Base-by-base conservation (phyloP, 768 basidiomycete species). In the Tulasnella sp. region DNA sequence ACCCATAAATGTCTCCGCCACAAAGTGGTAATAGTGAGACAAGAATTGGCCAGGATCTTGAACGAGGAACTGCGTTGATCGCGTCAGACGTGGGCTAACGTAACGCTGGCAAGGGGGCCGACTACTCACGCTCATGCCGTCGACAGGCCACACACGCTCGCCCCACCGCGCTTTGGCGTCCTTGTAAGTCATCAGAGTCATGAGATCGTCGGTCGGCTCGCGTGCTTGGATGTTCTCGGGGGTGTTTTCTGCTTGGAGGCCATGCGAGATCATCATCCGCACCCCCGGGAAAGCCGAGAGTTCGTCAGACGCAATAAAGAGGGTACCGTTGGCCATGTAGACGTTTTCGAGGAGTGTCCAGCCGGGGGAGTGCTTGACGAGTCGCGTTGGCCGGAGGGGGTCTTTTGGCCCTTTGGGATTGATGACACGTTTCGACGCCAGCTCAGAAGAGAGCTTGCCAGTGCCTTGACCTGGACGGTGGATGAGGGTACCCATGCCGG, bases 1-100 rank as follows among this genome's bases (percentile, higher is more conserved):
- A 31, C 87, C 88, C 31, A 90, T 71, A 57, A 87, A 70, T 45
- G 87, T 78, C 65, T 92, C 89, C 0, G 84, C 89, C 31, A 83
- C 84, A 59, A 87, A 82, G 69, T 91, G 89, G 68, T 90, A 91
- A 67, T 89, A 91, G 66, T 91, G 89, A 43, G 74, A 71, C n/a
- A 90, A 74, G 74, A 91, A 85, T 65, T 87, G 84, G 1, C 67
- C 56, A 0, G 86, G 83, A 59, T 86, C 86, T 65, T 84, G 84
- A 64, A 82, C 73, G 35, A 73, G 64, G 34, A 58, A 49, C 61
- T 60, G 35, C 29, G 23, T 37, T 37, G n/a, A n/a, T 27, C 9
- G 7, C 3, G 29, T 43, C 42, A 43, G 42, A 19, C 29, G 3
- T 19, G 11, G 9, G 11, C 42, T 8, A 42, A 40, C 17, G 11